Base-by-base conservation (phyloP, 306 rosid genomes). In the Prunus mongolica region DNA sequence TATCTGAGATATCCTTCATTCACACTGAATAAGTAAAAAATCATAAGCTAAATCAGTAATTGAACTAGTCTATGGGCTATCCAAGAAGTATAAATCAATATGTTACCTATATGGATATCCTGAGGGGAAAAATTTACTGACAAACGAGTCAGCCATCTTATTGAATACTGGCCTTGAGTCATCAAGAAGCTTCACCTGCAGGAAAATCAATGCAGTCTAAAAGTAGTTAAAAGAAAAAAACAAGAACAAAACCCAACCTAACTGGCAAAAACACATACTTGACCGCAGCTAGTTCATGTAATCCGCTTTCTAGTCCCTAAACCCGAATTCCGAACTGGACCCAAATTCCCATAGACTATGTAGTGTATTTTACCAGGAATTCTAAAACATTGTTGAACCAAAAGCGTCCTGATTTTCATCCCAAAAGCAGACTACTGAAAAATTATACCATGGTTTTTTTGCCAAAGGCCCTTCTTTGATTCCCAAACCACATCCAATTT, bases 1-100 rank as follows among this genome's bases (percentile, higher is more conserved):
- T 92, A 92, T 78, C 96, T 88, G 57, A 95, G 95, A 76, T 92
- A 95, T 12, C 99, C 99, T 80, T 95, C 97, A 71, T 85, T 92
- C 55, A 92, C 97, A 83, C 99, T 95, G 86, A 69, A 86, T 45
- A 62, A 20, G 18, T 0, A 60, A 81, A 22, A 68, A 22, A 45
- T 67, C 10, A 3, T 14, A 66, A 76, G 60, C 69, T 76, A 16
- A 25, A 83, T 52, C 9, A 76, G 32, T 13, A 50, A 51, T 25
- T 1, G 49, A 12, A 55, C 49, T 12, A 51, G 30, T 50, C 58
- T 4, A 46, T 65, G 46, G 0, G 69, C n/a, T 12, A 0, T 57
- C 66, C 22, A 54, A 44, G 49, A 45, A 49, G 15, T 6, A 65
- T n/a, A 32, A 75, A 68, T 12, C 72, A 28, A 52, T 22, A 52